Base-by-base conservation (phyloP, 2,329 filamentous ascomycete genomes). In the Tricladium varicosporioides region DNA sequence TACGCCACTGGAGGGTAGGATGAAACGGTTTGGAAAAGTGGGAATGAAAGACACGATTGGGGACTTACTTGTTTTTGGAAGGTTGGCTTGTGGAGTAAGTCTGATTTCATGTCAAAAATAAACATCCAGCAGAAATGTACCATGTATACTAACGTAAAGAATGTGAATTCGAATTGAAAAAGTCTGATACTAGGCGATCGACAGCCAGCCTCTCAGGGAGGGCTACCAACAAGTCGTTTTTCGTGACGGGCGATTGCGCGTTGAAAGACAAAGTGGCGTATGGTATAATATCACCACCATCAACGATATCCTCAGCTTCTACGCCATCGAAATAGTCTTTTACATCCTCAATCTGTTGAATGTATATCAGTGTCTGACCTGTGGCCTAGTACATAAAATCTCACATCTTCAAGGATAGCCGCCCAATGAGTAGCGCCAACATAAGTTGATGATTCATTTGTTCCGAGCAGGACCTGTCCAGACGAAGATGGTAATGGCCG, bases 361-460 rank as follows among this genome's bases (percentile, higher is more conserved):
- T 48, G 40, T 61, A 14, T 61, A 51, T 46, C n/a, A 32, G 31
- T 14, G 22, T 46, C 31, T 50, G 44, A 5, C 48, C 18, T 32
- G 15, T 36, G 13, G 14, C 3, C 10, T 22, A 15, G n/a, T 16
- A 43, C 44, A 27, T 13, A 31, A 22, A 33, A 44, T 70, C 77
- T 74, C 63, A 84, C 81, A 72, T 85, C 80, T 64, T 84, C 79
- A 10, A 85, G 69, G 69, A 85, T 83, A 1, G 82, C 82, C 72
- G 83, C 79, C 61, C 81, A 83, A 58, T 85, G 81, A 46, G 82
- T 84, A 3, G 81, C 81, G 1, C 82, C 82, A 4, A 85, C 76
- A 61, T 83, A 85, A 4, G 76, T 80, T 7, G 22, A 27, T 2
- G 62, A 44, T 44, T 75, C 74, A 51, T 70, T 69, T 36, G 73